Evolutionary conservation across 331 rosid genomes (phyloP), one percentile per base, ranked within the genome.

Genomic region (Acacia concinna): DNA sequence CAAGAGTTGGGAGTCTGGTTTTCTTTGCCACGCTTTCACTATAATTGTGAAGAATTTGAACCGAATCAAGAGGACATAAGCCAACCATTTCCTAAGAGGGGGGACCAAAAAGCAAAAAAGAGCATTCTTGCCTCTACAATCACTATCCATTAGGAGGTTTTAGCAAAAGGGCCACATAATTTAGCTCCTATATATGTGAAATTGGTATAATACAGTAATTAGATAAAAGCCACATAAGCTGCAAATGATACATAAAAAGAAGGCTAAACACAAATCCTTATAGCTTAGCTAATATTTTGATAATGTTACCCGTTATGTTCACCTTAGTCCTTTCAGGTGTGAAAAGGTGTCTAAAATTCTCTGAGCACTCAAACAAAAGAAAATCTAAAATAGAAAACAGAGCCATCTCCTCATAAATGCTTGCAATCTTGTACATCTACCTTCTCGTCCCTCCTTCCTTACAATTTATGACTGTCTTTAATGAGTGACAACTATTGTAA

Each of bases 381-480:
- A 37, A 27, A 44, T 30, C 35, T 71, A 7, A n/a, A 35, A 43
- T 59, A 57, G 25, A 8, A 34, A 69, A 68, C 64, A 49, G 12
- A 35, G 71, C 69, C 12, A 30, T 57, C 75, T 52, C 47, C 52
- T 78, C 89, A 87, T 84, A 81, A 69, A 87, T 86, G 76, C 35
- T 60, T 78, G 32, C 66, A 46, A 20, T 18, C 57, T 49, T 49
- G 23, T 1, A 5, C 43, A 85, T 75, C 96, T 54, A 85, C 92
- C 73, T 64, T 15, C 49, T 62, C 27, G 52, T 81, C 81, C 63
- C 49, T 77, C 72, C 72, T 51, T 37, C 34, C 83, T 68, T n/a
- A 0, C 68, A 76, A 87, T 90, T 89, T 87, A 89, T 78, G 85
- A 70, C 83, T 68, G 63, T 72, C 60, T 81, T 88, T 68, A 82